Conservation (phyloP, 139 green algal genomes). For the Coelastrella sp. region DNA sequence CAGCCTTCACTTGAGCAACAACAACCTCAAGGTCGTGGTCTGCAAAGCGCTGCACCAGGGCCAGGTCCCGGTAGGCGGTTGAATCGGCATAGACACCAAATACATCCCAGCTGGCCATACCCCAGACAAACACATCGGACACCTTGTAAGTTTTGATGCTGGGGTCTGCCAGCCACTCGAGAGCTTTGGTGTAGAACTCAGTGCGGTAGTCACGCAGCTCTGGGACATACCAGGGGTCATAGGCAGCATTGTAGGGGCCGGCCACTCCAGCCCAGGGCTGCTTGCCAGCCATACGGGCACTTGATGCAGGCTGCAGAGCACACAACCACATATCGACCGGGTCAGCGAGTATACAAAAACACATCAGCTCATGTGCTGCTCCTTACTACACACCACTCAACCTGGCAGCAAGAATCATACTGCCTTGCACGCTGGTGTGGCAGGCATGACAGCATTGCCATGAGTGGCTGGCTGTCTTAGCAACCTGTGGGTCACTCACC, state of each 20-base stretch:
- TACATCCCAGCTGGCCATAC: slow-evolving; percentile 58
- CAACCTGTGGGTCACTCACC: background rate
- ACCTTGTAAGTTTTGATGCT: slow-evolving; percentile 50
- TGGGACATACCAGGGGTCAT: slow-evolving; percentile 13
- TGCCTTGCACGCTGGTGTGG: too few relatives aligned
- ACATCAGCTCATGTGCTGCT: background rate
- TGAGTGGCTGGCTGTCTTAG: background rate
- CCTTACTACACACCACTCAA: background rate
- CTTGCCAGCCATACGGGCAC: slow-evolving; percentile 48
- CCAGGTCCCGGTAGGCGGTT: slow-evolving; percentile 51
- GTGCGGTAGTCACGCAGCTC: background rate
- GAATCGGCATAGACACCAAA: slow-evolving; percentile 59
- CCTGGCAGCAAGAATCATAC: background rate
- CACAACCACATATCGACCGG: background rate
- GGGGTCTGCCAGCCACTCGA: slow-evolving; percentile 32
- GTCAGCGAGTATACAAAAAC: background rate
- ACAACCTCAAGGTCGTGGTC: slow-evolving; percentile 52
- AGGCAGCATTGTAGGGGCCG: slow-evolving; percentile 42
- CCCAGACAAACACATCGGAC: background rate
- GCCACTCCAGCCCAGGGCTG: slow-evolving; percentile 59
- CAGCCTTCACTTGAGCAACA: background rate
- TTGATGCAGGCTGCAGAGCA: slow-evolving; percentile 33
- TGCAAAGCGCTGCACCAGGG: slow-evolving; percentile 51
- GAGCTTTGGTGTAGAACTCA: slow-evolving; percentile 36
- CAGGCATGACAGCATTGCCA: background rate